phyloP scores from a whole-genome alignment of 805 yeast species.

The Priceomyces fermenticarens region DNA sequence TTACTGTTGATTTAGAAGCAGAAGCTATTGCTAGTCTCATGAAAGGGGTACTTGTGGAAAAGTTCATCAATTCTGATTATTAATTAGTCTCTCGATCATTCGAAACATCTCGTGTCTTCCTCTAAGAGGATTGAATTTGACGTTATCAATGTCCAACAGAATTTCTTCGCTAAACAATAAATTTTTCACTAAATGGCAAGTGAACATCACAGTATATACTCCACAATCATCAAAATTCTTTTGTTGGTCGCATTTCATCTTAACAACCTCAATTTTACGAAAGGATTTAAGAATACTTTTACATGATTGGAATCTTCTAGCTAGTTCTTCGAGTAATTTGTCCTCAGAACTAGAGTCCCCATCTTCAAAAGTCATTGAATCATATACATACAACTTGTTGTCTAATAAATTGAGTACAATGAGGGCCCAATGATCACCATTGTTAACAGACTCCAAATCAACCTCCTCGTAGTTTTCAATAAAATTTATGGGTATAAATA shows the following conservation, averaged over 20 bases:
- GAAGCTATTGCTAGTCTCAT: conserved; percentile 27
- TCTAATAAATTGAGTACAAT: conserved; percentile 51
- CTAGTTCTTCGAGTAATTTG: conserved; percentile 26
- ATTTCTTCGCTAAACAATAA: conserved; percentile 23
- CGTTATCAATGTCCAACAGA: conserved; percentile 36
- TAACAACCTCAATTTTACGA: conserved; percentile 21
- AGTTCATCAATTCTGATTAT: conserved; percentile 14
- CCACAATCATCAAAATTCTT: conserved; percentile 69
- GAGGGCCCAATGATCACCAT: conserved; percentile 79
- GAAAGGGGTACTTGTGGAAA: conserved; percentile 23
- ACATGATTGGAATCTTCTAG: conserved; percentile 18
- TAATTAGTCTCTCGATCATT: conserved; percentile 14
- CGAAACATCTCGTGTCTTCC: conserved; percentile 43
- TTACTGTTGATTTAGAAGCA: conserved; percentile 12
- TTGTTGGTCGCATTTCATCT: conserved; percentile 54
- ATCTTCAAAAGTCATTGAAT: conserved; percentile 47
- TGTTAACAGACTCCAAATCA: conserved; percentile 49
- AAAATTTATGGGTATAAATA: conserved; percentile 69
- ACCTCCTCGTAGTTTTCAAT: conserved; percentile 44
- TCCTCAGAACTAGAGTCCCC: conserved; percentile 30
- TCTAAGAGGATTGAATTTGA: conserved; percentile 46
- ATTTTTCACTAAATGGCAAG: conserved; percentile 30
- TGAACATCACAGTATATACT: conserved; percentile 38
- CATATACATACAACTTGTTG: conserved; percentile 51
- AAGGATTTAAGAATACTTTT: conserved; percentile 19